phyloP scores from a whole-genome alignment of 176 grass and related monocot genomes.

The Avena sativa region DNA sequence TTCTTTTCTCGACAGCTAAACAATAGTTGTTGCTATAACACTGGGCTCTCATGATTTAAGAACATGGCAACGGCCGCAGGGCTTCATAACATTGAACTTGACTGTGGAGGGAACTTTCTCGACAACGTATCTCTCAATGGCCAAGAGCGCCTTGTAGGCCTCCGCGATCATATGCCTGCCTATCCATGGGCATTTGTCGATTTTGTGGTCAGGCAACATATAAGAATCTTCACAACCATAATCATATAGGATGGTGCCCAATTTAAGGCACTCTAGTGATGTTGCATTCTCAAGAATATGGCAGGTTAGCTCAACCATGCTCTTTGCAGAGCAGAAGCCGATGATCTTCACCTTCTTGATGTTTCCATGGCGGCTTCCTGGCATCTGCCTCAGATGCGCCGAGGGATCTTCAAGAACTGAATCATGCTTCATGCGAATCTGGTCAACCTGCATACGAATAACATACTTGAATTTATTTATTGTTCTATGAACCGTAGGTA shows the following conservation, averaged over 20 bases:
- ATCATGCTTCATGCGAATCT: conserved; percentile 11
- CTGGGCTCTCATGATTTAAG: not conserved
- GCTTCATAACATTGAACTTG: not conserved
- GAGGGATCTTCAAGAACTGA: conserved; percentile 11
- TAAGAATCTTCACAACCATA: not conserved
- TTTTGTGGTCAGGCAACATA: not conserved
- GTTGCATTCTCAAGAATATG: conserved; percentile 20
- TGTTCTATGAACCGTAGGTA: not conserved
- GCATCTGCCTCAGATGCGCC: not conserved
- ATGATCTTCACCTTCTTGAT: not conserved
- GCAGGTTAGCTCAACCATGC: conserved; percentile 4
- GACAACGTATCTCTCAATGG: not conserved
- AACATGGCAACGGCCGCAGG: conserved; percentile 12
- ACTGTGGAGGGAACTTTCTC: not conserved
- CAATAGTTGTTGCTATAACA: not conserved
- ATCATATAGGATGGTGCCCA: not conserved
- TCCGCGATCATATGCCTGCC: not conserved
- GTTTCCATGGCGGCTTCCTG: not conserved
- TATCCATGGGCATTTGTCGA: not conserved
- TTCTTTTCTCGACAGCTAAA: not conserved
- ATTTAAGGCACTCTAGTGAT: not conserved
- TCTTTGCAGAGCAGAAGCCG: not conserved
- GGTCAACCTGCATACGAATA: not conserved
- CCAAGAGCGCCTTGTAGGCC: not conserved
- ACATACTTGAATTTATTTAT: not conserved